Percentiles rank a stretch among this genome's conserved stretches.
These are phyloP conservation scores for Elsinoe arachidis DNA, from an alignment of 2,329 filamentous ascomycete species.

Conservation along the genomic window DNA sequence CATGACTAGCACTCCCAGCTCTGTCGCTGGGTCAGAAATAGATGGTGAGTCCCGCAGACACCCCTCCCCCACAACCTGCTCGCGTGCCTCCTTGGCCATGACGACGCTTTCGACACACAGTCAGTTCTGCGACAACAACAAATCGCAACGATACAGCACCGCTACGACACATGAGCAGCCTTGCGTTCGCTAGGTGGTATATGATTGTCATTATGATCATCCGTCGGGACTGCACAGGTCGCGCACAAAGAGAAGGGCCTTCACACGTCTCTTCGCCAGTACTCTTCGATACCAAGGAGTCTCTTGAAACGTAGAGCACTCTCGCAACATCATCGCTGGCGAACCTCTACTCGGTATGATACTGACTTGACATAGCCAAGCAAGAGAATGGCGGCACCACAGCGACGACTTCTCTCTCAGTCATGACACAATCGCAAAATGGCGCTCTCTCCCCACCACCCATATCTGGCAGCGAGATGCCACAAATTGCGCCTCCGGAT, in stretches of 20 bases:
- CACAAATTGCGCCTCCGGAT: slow-evolving; percentile 8
- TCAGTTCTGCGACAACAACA: neutral
- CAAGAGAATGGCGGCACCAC: slow-evolving; percentile 27
- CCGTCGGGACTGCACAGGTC: no score
- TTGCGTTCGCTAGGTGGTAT: no score
- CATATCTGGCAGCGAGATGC: slow-evolving; percentile 14
- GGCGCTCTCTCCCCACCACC: slow-evolving; percentile 34
- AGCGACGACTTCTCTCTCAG: slow-evolving; percentile 35
- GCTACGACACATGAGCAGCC: neutral
- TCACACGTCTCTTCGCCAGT: no score
- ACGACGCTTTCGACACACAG: neutral
- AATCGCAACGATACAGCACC: neutral
- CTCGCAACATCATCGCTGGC: no score
- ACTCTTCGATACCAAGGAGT: no score
- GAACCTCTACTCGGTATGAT: no score
- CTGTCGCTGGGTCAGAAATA: slow-evolving; percentile 36
- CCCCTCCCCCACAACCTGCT: neutral
- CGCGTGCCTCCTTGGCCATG: neutral
- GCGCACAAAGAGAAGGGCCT: no score
- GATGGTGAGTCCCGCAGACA: slow-evolving; percentile 29
- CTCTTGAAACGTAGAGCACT: no score
- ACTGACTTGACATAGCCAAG: neutral
- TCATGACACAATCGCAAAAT: slow-evolving; percentile 38
- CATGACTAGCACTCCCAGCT: slow-evolving; percentile 38
- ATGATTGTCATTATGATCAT: no score